Conservation (phyloP, 73 alveolate genomes). For the Diophrys sp. region DNA sequence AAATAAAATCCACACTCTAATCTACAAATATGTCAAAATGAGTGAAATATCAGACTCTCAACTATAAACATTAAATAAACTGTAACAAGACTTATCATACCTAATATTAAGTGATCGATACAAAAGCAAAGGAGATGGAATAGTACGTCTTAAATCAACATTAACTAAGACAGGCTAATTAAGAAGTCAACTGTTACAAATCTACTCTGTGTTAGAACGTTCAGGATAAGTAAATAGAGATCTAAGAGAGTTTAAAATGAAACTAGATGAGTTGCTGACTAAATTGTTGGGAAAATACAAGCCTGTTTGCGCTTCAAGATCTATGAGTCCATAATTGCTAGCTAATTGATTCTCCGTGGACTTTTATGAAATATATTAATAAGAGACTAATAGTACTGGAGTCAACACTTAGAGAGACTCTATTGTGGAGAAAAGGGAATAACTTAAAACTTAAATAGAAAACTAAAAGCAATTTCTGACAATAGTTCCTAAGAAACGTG, state of each 20-base stretch:
- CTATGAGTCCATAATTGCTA: conserved; percentile 11
- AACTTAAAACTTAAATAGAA: neutral
- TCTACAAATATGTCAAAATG: neutral
- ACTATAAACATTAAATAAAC: too few relatives aligned
- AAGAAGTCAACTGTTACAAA: neutral
- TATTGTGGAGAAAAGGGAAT: neutral
- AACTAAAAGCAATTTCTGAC: neutral
- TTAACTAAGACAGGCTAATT: neutral
- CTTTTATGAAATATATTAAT: conserved; percentile 9
- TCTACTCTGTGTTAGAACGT: neutral
- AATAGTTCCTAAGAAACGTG: neutral
- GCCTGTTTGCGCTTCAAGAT: conserved; percentile 4
- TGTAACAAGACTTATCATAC: too few relatives aligned
- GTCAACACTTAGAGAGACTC: neutral
- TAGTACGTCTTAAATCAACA: neutral
- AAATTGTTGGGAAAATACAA: neutral
- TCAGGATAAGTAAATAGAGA: neutral
- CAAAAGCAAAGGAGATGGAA: neutral
- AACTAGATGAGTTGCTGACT: neutral
- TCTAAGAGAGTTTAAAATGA: neutral
- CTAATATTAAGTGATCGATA: neutral
- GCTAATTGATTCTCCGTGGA: conserved; percentile 17
- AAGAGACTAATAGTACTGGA: neutral
- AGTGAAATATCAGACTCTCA: neutral
- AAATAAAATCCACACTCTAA: neutral